Evolutionary conservation across 345 rosid species (phyloP).

Genomic region (Erodium maritimum): DNA sequence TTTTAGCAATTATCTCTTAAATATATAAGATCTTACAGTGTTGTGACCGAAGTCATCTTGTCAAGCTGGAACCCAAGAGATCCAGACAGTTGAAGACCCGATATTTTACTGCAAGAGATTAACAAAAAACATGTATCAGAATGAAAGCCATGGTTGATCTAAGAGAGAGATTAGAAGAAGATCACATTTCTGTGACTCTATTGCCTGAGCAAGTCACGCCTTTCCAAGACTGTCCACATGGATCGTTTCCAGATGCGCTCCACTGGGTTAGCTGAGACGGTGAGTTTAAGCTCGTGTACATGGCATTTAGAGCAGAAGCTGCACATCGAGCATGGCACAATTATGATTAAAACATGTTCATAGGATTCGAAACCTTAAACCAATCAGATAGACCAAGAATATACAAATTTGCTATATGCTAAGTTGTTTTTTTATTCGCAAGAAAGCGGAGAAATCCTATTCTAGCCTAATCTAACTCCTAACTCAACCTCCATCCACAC

Average conservation of each 20-base stretch:
- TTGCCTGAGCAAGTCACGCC: conserved; percentile 73
- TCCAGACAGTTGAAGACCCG: conserved; percentile 70
- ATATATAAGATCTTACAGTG: conserved; percentile 53
- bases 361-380: not conserved
- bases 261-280: conserved; percentile 58
- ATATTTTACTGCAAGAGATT: conserved; percentile 41
- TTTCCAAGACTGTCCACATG: conserved; percentile 87
- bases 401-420: not conserved
- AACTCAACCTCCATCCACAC: no score
- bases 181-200: conserved; percentile 72
- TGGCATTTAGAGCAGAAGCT: conserved; percentile 57
- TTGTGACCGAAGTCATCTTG: conserved; percentile 43
- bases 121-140: conserved; percentile 8
- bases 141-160: conserved; percentile 7
- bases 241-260: conserved; percentile 62
- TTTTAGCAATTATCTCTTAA: no score
- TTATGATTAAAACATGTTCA: conserved; percentile 4
- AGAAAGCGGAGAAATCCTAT: no score
- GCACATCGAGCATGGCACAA: conserved; percentile 19
- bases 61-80: conserved; percentile 42
- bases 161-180: conserved; percentile 7
- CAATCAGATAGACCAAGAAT: not conserved
- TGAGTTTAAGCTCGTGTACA: conserved; percentile 49
- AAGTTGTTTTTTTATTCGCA: no score
- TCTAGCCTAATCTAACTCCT: no score